Evolutionary conservation across 2,329 filamentous ascomycete species (phyloP).

Genomic region (Colletotrichum tamarilloi): DNA sequence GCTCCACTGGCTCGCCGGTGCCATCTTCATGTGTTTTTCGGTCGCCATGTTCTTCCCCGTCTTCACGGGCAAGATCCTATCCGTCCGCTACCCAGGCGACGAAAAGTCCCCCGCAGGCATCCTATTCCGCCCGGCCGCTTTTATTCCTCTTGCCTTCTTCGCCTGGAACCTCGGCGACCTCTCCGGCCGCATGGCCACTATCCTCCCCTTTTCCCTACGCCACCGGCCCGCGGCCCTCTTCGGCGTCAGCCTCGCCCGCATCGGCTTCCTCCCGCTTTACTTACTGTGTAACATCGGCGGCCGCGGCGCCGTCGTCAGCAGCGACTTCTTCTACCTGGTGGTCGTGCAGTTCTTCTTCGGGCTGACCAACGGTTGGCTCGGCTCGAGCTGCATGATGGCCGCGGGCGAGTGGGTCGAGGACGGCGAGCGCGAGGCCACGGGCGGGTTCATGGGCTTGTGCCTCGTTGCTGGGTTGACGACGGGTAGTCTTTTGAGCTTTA

Average conservation of each 20-base stretch:
- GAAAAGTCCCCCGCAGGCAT: slow-evolving; percentile 45
- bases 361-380: slow-evolving; percentile 86
- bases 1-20: slow-evolving; percentile 80
- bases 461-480: slow-evolving; percentile 85
- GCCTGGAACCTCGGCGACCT: slow-evolving; percentile 95
- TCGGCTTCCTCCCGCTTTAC: slow-evolving; percentile 85
- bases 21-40: slow-evolving; percentile 83
- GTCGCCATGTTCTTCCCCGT: slow-evolving; percentile 96
- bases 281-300: slow-evolving; percentile 89
- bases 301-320: slow-evolving; percentile 77
- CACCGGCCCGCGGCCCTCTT: slow-evolving; percentile 76
- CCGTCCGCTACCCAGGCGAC: slow-evolving; percentile 45
- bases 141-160: slow-evolving; percentile 91
- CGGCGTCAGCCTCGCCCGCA: slow-evolving; percentile 70
- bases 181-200: slow-evolving; percentile 77
- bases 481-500: slow-evolving; percentile 92
- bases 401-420: slow-evolving; percentile 83
- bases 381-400: slow-evolving; percentile 91
- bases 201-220: slow-evolving; percentile 65
- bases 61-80: slow-evolving; percentile 77
- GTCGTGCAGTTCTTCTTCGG: slow-evolving; percentile 88
- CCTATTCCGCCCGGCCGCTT: slow-evolving; percentile 78
- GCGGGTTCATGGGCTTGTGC: slow-evolving; percentile 92
- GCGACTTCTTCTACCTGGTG: slow-evolving; percentile 89
- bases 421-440: slow-evolving; percentile 86